Conservation (phyloP, 495 filamentous ascomycete species). For the Jackrogersella multiformis region DNA sequence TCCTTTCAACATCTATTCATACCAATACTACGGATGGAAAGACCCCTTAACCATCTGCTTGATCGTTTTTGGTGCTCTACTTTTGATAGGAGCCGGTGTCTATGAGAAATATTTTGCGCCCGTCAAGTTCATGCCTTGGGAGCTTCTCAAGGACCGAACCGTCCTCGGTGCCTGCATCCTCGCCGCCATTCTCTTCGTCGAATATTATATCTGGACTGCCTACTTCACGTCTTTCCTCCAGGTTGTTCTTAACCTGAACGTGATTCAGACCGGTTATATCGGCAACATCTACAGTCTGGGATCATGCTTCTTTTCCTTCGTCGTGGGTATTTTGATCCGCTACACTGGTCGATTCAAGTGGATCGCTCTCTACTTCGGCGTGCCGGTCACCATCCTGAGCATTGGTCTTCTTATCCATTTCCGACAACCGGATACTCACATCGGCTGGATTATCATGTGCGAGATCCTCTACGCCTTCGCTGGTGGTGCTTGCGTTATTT, state of each 20-base stretch:
- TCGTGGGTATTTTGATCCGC: constrained; percentile 66
- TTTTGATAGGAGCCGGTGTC: constrained; percentile 62
- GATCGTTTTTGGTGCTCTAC: constrained; percentile 62
- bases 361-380: constrained; percentile 60
- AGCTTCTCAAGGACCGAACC: constrained; percentile 66
- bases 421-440: constrained; percentile 61
- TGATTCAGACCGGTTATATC: constrained; percentile 62
- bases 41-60: constrained; percentile 64
- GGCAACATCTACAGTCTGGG: constrained; percentile 60
- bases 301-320: constrained; percentile 61
- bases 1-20: constrained; percentile 65
- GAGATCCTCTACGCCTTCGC: constrained; percentile 82
- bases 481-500: constrained; percentile 67
- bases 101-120: constrained; percentile 67
- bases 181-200: constrained; percentile 63
- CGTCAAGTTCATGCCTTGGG: constrained; percentile 65
- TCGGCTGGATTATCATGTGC: constrained; percentile 78
- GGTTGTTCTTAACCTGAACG: constrained; percentile 64
- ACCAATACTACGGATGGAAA: constrained; percentile 59
- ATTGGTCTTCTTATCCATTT: constrained; percentile 81
- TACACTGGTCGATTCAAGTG: constrained; percentile 67
- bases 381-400: constrained; percentile 71
- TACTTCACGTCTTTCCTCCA: constrained; percentile 69
- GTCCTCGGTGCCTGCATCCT: constrained; percentile 66
- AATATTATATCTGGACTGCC: constrained; percentile 67